A percentile compares a stretch with the other conserved stretches of the same genome.
These are phyloP conservation scores for Chrysophaeum taylorii DNA, from an alignment of 352 stramenopile genomes.

Conservation along the genomic window DNA sequence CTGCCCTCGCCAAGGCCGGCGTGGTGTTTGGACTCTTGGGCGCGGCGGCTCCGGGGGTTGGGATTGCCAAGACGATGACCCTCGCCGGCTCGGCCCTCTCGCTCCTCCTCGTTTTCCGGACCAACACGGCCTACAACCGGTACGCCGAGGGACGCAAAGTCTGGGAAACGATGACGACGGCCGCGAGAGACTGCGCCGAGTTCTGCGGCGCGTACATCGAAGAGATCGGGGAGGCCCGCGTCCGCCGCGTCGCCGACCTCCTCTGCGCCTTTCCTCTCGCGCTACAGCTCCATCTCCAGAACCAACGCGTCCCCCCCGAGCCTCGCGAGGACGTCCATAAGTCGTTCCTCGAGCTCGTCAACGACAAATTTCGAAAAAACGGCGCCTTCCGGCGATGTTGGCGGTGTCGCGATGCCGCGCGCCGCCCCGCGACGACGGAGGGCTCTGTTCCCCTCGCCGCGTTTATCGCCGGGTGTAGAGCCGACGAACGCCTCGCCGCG, in stretches of 20 bases:
- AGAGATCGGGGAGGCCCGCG: background rate
- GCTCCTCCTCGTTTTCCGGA: conserved; percentile 54
- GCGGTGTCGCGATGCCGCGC: background rate
- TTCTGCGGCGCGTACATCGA: background rate
- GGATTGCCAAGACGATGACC: background rate
- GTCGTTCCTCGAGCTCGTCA: background rate
- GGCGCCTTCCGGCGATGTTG: too few relatives aligned
- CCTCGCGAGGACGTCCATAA: background rate
- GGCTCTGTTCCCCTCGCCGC: background rate
- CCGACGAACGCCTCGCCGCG: background rate
- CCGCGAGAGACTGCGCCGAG: background rate
- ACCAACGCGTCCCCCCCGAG: background rate
- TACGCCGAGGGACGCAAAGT: conserved; percentile 64
- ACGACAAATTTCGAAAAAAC: too few relatives aligned
- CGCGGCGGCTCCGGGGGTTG: background rate
- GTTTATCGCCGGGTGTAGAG: background rate
- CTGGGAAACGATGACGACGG: conserved; percentile 43
- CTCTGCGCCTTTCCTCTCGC: conserved; percentile 4
- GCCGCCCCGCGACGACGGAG: background rate
- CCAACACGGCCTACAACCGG: conserved; percentile 52
- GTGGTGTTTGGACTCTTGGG: too few relatives aligned
- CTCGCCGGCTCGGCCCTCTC: conserved; percentile 46
- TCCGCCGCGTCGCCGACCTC: background rate
- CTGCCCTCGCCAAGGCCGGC: too few relatives aligned
- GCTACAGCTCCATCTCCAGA: background rate